Evolutionary conservation across 306 rosid genomes (phyloP).

Genomic region (Castanea mollissima): DNA sequence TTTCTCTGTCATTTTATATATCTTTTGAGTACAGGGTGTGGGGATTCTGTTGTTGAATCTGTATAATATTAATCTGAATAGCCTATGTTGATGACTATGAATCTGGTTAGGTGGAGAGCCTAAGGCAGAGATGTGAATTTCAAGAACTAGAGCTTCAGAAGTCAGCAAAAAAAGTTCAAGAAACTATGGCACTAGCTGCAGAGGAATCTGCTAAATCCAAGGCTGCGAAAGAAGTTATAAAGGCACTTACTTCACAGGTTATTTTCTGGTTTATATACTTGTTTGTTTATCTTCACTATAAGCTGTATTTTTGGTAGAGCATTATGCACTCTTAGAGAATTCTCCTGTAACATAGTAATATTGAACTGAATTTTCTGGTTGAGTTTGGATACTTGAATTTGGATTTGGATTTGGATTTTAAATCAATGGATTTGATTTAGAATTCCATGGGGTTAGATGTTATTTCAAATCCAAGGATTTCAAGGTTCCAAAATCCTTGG

Average conservation of each 20-base stretch:
- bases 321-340: background rate
- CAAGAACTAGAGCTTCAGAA: constrained; percentile 86
- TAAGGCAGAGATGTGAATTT: constrained; percentile 70
- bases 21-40: background rate
- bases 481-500: too few relatives aligned
- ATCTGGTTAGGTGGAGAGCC: constrained; percentile 68
- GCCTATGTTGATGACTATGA: constrained; percentile 8
- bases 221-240: constrained; percentile 95
- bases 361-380: background rate
- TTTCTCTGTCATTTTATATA: background rate
- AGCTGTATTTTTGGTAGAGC: constrained; percentile 7
- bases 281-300: constrained; percentile 3
- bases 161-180: constrained; percentile 74
- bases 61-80: background rate
- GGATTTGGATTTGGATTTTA: too few relatives aligned
- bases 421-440: too few relatives aligned
- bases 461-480: too few relatives aligned
- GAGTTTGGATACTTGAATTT: too few relatives aligned
- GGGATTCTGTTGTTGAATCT: background rate
- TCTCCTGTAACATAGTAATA: background rate
- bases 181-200: constrained; percentile 71
- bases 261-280: constrained; percentile 21
- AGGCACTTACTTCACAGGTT: constrained; percentile 90
- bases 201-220: constrained; percentile 83
- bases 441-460: too few relatives aligned